Conservation (phyloP, 306 rosid genomes). For the Ormosia semicastrata region DNA sequence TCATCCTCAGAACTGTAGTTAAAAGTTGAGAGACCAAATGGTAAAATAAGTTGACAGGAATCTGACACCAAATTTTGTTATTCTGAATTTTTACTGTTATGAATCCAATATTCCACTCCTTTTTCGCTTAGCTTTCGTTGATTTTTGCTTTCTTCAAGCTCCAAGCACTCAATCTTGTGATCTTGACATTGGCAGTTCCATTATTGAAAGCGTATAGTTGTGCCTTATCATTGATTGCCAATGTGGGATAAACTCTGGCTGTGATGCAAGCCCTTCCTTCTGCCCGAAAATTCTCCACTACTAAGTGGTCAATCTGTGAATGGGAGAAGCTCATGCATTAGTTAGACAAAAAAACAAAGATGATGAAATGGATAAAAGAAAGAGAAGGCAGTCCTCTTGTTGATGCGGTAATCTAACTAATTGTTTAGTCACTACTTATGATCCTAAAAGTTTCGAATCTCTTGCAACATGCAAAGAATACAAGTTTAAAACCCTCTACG, state of each 20-base stretch:
- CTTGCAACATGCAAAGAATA: neutral
- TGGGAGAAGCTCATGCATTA: neutral
- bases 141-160: constrained; percentile 65
- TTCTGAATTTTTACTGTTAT: neutral
- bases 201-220: constrained; percentile 62
- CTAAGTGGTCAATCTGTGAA: constrained; percentile 73
- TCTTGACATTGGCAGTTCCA: constrained; percentile 56
- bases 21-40: neutral
- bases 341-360: neutral
- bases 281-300: constrained; percentile 79
- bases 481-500: neutral
- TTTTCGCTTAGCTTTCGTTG: constrained; percentile 9
- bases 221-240: constrained; percentile 55
- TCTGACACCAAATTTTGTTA: neutral
- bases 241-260: constrained; percentile 81
- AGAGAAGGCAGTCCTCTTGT: neutral
- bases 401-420: no score
- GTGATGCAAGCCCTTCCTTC: constrained; percentile 70
- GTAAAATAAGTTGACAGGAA: neutral
- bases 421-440: neutral
- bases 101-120: neutral
- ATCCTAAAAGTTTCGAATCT: neutral
- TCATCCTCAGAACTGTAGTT: neutral
- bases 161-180: constrained; percentile 70
- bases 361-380: neutral